Conservation (phyloP, 352 stramenopile species). For the Plasmopara muralis region DNA sequence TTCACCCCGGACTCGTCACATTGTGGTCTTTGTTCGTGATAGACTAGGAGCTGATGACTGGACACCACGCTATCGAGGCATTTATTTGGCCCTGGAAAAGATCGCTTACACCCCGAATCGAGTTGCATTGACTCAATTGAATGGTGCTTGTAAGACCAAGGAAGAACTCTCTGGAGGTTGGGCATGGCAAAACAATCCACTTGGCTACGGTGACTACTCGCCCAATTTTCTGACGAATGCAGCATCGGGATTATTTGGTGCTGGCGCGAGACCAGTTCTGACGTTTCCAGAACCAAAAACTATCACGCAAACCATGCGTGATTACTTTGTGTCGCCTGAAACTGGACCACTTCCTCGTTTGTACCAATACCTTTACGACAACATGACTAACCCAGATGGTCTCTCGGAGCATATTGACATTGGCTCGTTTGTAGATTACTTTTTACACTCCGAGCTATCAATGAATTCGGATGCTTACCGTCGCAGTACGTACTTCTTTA, state of each 20-base stretch:
- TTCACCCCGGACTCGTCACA: slow-evolving; percentile 44
- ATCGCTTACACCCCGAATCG: slow-evolving; percentile 53
- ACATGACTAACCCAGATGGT: slow-evolving; percentile 47
- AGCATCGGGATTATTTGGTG: slow-evolving; percentile 51
- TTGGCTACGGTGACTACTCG: slow-evolving; percentile 42
- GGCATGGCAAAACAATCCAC: slow-evolving; percentile 63
- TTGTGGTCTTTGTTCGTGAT: slow-evolving; percentile 51
- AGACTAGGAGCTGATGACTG: slow-evolving; percentile 19
- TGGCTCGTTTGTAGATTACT: slow-evolving; percentile 65
- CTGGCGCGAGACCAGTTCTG: slow-evolving; percentile 42
- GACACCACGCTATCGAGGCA: slow-evolving; percentile 41
- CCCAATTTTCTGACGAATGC: slow-evolving; percentile 56
- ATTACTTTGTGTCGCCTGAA: slow-evolving; percentile 46
- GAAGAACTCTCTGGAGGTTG: slow-evolving; percentile 49
- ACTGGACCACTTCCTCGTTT: slow-evolving; percentile 48
- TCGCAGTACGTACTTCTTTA: slow-evolving; percentile 64
- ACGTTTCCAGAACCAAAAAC: slow-evolving; percentile 31
- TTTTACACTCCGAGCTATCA: slow-evolving; percentile 61
- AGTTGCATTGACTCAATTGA: slow-evolving; percentile 32
- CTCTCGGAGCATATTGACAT: slow-evolving; percentile 53
- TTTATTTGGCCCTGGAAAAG: slow-evolving; percentile 60
- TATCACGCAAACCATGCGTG: slow-evolving; percentile 54
- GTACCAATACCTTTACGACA: slow-evolving; percentile 54
- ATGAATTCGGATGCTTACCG: slow-evolving; percentile 57
- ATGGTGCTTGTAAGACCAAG: slow-evolving; percentile 22